These are phyloP conservation scores for Lepiota venenata DNA, from an alignment of 768 basidiomycete species.

Conservation along the genomic window DNA sequence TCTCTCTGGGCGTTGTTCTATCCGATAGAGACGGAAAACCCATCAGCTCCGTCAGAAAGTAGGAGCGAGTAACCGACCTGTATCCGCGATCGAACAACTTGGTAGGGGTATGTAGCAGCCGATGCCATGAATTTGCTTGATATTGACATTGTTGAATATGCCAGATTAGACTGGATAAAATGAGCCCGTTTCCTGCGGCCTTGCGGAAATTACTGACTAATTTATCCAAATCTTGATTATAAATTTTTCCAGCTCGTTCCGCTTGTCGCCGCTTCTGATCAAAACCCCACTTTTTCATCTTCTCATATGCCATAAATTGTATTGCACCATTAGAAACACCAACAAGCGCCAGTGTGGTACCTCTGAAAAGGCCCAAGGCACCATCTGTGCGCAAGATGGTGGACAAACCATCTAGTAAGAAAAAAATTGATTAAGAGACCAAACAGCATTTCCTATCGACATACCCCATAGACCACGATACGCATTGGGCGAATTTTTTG, in stretches of 20 bases:
- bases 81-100: slow-evolving; percentile 91
- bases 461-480: slow-evolving; percentile 80
- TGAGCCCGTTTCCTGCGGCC: slow-evolving; percentile 1
- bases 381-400: slow-evolving; percentile 76
- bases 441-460: slow-evolving; percentile 21
- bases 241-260: slow-evolving; percentile 56
- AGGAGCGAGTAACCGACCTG: slow-evolving; percentile 52
- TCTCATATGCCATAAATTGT: slow-evolving; percentile 95
- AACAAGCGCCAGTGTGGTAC: slow-evolving; percentile 83
- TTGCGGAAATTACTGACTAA: slow-evolving; percentile 51
- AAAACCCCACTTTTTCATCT: slow-evolving; percentile 90
- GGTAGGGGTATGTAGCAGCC: slow-evolving; percentile 90
- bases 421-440: not conserved
- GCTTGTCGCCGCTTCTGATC: slow-evolving; percentile 69
- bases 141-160: slow-evolving; percentile 92
- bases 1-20: slow-evolving; percentile 66
- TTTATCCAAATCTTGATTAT: slow-evolving; percentile 77
- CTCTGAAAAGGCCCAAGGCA: slow-evolving; percentile 75
- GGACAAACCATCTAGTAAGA: slow-evolving; percentile 58
- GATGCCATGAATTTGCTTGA: slow-evolving; percentile 86
- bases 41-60: not conserved
- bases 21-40: not conserved
- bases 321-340: slow-evolving; percentile 94
- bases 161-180: slow-evolving; percentile 69
- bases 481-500: slow-evolving; percentile 57